Evolutionary conservation across 306 rosid genomes (phyloP).

Genomic region (Psophocarpus tetragonolobus): DNA sequence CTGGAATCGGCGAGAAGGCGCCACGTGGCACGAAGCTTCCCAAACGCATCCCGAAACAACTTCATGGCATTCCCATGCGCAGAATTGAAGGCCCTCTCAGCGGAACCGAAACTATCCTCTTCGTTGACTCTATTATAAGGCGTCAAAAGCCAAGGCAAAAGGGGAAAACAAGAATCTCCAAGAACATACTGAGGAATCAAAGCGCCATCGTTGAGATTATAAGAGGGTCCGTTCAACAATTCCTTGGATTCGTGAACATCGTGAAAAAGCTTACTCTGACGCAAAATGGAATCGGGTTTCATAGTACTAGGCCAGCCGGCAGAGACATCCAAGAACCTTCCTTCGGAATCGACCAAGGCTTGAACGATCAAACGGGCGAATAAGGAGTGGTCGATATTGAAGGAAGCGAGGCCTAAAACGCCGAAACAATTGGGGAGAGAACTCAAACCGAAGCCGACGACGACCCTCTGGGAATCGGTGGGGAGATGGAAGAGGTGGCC

Average conservation of each 20-base stretch:
- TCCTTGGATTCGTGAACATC: slow-evolving; percentile 65
- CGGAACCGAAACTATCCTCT: slow-evolving; percentile 54
- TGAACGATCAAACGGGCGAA: slow-evolving; percentile 59
- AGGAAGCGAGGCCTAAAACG: slow-evolving; percentile 57
- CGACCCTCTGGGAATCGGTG: slow-evolving; percentile 44
- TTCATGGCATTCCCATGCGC: slow-evolving; percentile 59
- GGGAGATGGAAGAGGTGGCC: slow-evolving; percentile 66
- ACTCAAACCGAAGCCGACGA: slow-evolving; percentile 62
- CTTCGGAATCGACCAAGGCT: slow-evolving; percentile 77
- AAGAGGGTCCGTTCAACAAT: slow-evolving; percentile 54
- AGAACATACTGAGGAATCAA: slow-evolving; percentile 70
- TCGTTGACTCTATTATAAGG: slow-evolving; percentile 59
- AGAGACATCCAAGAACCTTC: slow-evolving; percentile 77
- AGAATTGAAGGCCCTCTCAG: slow-evolving; percentile 55
- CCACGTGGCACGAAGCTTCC: slow-evolving; percentile 61
- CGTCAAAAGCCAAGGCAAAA: slow-evolving; percentile 82
- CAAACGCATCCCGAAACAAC: slow-evolving; percentile 55
- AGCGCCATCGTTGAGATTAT: slow-evolving; percentile 50
- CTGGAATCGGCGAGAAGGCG: slow-evolving; percentile 49
- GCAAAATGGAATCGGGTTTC: slow-evolving; percentile 62
- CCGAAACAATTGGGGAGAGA: slow-evolving; percentile 85
- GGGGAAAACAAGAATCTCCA: slow-evolving; percentile 79
- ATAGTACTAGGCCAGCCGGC: slow-evolving; percentile 82
- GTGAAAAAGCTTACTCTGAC: slow-evolving; percentile 61
- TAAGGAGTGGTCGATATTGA: slow-evolving; percentile 42